Evolutionary conservation across 495 filamentous ascomycete species (phyloP).

Genomic region (Lentithecium fluviatile): DNA sequence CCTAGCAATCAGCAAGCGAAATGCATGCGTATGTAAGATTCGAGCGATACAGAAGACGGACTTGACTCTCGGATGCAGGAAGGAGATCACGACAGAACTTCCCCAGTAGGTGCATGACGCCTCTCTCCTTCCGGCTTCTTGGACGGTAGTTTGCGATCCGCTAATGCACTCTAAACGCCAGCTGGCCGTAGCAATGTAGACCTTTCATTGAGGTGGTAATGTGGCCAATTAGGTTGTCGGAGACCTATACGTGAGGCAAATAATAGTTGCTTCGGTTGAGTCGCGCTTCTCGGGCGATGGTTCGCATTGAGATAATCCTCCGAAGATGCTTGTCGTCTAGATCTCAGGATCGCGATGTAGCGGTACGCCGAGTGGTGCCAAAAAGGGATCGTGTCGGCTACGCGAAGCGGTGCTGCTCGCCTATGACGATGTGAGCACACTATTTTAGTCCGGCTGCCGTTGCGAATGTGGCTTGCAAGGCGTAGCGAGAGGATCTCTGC

Average conservation of each 20-base stretch:
- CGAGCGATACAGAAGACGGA: conserved; percentile 19
- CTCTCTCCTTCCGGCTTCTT: conserved; percentile 8
- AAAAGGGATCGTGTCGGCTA: background rate
- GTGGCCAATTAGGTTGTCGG: conserved; percentile 12
- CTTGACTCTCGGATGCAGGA: conserved; percentile 6
- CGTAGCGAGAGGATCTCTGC: background rate
- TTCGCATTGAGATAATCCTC: background rate
- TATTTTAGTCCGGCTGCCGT: background rate
- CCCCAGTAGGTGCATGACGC: conserved; percentile 13
- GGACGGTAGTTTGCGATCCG: conserved; percentile 10
- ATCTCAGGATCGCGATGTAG: conserved; percentile 4
- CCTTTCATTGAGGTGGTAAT: conserved; percentile 11
- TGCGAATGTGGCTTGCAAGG: background rate
- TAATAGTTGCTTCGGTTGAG: conserved; percentile 8
- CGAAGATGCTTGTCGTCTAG: background rate
- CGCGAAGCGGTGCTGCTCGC: background rate
- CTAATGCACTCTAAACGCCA: conserved; percentile 19
- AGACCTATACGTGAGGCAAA: conserved; percentile 13
- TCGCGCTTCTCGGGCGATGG: background rate
- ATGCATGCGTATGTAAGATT: conserved; percentile 24
- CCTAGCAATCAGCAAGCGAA: conserved; percentile 13
- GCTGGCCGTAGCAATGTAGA: conserved; percentile 14
- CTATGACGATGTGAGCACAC: conserved; percentile 4
- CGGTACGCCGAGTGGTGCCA: background rate
- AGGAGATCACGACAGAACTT: conserved; percentile 19